Base-by-base conservation (phyloP, 768 basidiomycete genomes). In the Calvatia gigantea region DNA sequence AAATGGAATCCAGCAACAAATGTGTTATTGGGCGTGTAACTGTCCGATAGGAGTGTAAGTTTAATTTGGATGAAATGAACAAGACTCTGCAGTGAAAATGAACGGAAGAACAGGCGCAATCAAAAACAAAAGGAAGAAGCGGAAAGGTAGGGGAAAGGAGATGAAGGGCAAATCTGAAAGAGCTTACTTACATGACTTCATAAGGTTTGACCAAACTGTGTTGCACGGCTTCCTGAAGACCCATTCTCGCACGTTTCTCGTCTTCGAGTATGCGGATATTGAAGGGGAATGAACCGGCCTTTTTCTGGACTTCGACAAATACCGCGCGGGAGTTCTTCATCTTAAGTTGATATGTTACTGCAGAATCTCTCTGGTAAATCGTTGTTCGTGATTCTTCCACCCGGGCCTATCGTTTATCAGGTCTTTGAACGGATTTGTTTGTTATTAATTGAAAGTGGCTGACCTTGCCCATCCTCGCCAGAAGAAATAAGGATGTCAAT, bases 271-370 rank as follows among this genome's bases (percentile, higher is more conserved):
- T 80, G 59, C 97, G 91, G 60, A 99, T 82, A 64, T 95, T 98
- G 81, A 99, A 98, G 31, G 97, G 96, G 85, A 99, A 98, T 4
- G 93, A 81, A 23, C 96, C 96, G 38, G 97, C 92, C 73, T 98
- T 98, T 80, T 94, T 95, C 74, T 95, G 91, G 64, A 98, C 91
- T 72, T 98, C 96, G 47, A 91, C 90, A 75, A 98, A 98, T 38
- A 96, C 88, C n/a, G 88, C 83, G 60, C 96, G 89, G 41, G 94
- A 95, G 60, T 90, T 96, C 78, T 96, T 98, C 86, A 96, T 88
- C 79, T 98, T 98, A 66, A 98, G 81, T 69, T 94, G 91, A 74
- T 98, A 98, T 37, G 91, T 95, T 57, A 92, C 83, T 6, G 81
- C 74, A 21, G 86, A 82, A 63, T 93, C 91, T 55, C 91, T 83